These are phyloP conservation scores for Podila clonocystis DNA, from an alignment of 192 early-diverging fungal genomes.

Conservation along the genomic window DNA sequence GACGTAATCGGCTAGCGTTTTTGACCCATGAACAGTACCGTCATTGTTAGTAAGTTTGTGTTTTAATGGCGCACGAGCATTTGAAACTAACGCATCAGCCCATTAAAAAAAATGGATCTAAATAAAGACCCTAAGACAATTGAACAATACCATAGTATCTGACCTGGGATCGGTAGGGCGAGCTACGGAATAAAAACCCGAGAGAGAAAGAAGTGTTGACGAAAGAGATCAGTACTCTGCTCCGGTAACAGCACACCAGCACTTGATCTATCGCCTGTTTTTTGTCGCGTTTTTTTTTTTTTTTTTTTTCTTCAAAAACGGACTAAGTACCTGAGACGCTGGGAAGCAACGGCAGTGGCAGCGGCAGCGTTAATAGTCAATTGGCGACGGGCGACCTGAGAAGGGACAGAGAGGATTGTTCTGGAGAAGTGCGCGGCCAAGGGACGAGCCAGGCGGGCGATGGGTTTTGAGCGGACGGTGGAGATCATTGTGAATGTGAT, in stretches of 20 bases:
- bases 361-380: constrained; percentile 47
- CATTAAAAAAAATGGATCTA: neutral
- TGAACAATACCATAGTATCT: constrained; percentile 40
- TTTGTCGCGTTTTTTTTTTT: neutral
- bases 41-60: neutral
- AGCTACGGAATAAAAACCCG: constrained; percentile 3
- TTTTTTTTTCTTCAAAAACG: neutral
- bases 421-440: constrained; percentile 28
- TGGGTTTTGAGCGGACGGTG: constrained; percentile 46
- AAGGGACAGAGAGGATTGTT: constrained; percentile 25
- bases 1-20: constrained; percentile 74
- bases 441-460: constrained; percentile 39
- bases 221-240: neutral
- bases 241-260: neutral
- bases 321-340: constrained; percentile 31
- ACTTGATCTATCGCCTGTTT: neutral
- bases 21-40: neutral
- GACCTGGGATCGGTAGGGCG: constrained; percentile 48
- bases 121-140: neutral
- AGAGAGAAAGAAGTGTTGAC: neutral
- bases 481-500: constrained; percentile 44
- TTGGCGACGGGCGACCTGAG: constrained; percentile 32
- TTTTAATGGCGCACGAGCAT: constrained; percentile 11
- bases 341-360: constrained; percentile 24
- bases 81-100: neutral